Base-by-base conservation (phyloP, 2,329 filamentous ascomycete species). In the Xylaria hypoxylon region DNA sequence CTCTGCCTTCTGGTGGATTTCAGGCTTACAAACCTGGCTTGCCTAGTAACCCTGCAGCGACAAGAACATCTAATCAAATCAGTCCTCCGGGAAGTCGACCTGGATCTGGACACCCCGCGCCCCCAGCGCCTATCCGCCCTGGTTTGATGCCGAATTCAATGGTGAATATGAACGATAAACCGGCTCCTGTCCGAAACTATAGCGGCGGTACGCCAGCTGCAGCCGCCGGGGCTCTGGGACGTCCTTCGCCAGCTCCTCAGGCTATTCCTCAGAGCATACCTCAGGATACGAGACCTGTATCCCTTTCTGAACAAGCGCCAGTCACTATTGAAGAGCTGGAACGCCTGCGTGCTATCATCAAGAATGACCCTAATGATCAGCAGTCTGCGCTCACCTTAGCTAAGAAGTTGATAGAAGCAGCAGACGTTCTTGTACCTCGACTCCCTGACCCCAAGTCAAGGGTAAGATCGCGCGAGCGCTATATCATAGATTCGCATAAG, bases 401-500 rank as follows among this genome's bases (percentile, higher is more conserved):
- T 0, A 95, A 94, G 80, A 93, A 91, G 73, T 83, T 97, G 5
- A 89, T 97, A 1, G 94, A 97, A 80, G 96, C 95, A 1, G 89
- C 93, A 0, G 89, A 90, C 13, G 88, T 92, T 5, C 85, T 99
- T 1, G 88, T 93, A 2, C 82, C 86, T 1, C 80, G 80, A 15
- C 79, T 89, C 10, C 83, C 87, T 0, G 92, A 93, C 71, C 90
- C 94, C 42, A 90, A 90, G 73, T 87, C 89, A 8, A 89, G 91
- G 26, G 86, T 88, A 8, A 93, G 96, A 73, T 85, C 90, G 1
- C 90, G 93, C 33, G 95, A 98, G 73, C 90, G 90, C 64, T 98
- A 95, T 77, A 83, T 95, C 17, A 82, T 90, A 71, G 96, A 98
- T 76, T 93, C 93, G 0, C 89, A 96, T 77, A 98, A 97, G 79